Evolutionary conservation across 306 rosid genomes (phyloP), one percentile per base, ranked within the genome.

Genomic region (Quercus mongolica): DNA sequence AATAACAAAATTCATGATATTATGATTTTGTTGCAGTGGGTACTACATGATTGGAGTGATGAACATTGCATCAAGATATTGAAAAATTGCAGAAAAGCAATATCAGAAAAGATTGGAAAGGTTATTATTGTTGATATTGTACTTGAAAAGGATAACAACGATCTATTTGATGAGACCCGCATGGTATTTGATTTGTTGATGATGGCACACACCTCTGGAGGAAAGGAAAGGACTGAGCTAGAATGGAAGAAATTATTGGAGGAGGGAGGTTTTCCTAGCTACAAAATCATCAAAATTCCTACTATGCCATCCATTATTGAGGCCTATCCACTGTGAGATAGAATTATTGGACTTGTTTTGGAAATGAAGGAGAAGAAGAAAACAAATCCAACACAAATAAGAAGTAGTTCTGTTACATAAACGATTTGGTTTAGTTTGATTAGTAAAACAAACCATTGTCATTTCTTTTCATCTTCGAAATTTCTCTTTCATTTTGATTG

Each of bases 181-280:
- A 31, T 86, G 13, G 83, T 79, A 3, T 89, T 86, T 11, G 97
- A 92, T 78, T 83, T 90, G 84, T 56, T 84, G 72, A 85, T 86
- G 82, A 81, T 90, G n/a, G 81, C 81, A 0, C 79, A 57, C 33
- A 75, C 79, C 1, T 7, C 80, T 5, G 76, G 76, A 14, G 89
- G 89, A 44, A 80, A 61, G 61, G 89, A 88, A 26, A 83, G 97
- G 54, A 92, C 89, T 0, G 97, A 90, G 63, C 74, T 78, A 61
- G 86, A 92, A 7, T 90, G 97, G 94, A 81, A 88, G 74, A 57
- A 84, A 68, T 20, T 90, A 0, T 67, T 92, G 4, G 75, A 65
- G n/a, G 84, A 86, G 52, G 88, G 88, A 2, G 97, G 96, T 0
- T 89, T 92, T 49, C 69, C 81, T 31, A 73, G 79, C 64, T 77